Evolutionary conservation across 140 eudicot genomes (phyloP).

Genomic region (Senecio squalidus): DNA sequence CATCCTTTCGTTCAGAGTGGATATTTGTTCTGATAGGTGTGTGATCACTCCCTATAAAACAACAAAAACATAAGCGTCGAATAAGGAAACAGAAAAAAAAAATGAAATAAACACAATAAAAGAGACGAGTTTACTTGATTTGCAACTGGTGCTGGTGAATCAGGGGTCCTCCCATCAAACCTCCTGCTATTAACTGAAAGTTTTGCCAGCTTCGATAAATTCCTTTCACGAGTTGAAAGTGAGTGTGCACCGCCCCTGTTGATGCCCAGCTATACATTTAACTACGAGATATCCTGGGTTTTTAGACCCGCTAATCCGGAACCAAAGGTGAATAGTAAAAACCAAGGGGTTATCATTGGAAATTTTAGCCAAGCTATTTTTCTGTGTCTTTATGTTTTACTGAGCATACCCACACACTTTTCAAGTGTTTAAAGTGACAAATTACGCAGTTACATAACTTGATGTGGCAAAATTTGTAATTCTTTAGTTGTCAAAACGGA

Average conservation of each 20-base stretch:
- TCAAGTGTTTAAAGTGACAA: too few relatives aligned
- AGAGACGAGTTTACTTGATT: constrained; percentile 49
- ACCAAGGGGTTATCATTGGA: too few relatives aligned
- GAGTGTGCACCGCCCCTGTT: constrained; percentile 52
- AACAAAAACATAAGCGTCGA: neutral
- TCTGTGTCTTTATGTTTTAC: too few relatives aligned
- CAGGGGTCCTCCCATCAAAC: constrained; percentile 68
- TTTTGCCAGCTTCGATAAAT: constrained; percentile 59
- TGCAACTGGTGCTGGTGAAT: constrained; percentile 65
- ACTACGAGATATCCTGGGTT: neutral
- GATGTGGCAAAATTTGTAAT: too few relatives aligned
- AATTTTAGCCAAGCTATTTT: too few relatives aligned
- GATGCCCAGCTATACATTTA: neutral
- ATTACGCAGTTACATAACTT: too few relatives aligned
- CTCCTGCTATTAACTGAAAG: constrained; percentile 57
- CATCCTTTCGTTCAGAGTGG: constrained; percentile 79
- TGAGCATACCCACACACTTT: too few relatives aligned
- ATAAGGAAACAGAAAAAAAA: neutral
- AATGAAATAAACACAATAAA: neutral
- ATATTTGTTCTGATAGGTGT: constrained; percentile 78
- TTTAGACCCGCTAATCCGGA: neutral
- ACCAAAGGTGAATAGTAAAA: neutral
- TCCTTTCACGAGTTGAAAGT: constrained; percentile 58
- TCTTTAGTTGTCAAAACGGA: too few relatives aligned
- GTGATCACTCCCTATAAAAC: constrained; percentile 56